Percentiles rank a stretch among this genome's conserved stretches.
phyloP scores from a whole-genome alignment of 371 early-diverging fungal species.

The Cokeromyces recurvatus region DNA sequence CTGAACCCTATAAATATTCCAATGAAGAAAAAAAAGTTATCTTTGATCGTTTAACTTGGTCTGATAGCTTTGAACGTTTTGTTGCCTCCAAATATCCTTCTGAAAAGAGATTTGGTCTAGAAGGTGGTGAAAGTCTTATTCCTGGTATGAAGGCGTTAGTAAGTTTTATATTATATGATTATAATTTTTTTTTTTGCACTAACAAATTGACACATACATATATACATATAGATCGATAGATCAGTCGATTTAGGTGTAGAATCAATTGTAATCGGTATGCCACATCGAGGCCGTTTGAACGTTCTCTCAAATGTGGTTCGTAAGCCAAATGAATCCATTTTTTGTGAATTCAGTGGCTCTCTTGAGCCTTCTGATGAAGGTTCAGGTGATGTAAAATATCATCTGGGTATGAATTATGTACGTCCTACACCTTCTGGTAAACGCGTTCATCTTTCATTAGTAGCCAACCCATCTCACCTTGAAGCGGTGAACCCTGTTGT shows the following conservation, averaged over 20 bases:
- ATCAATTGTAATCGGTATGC: constrained; percentile 96
- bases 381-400: constrained; percentile 98
- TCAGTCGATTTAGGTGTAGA: constrained; percentile 92
- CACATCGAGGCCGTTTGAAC: constrained; percentile 97
- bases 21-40: constrained; percentile 87
- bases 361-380: constrained; percentile 81
- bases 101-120: constrained; percentile 97
- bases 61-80: constrained; percentile 93
- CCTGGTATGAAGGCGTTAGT: constrained; percentile 97
- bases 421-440: constrained; percentile 95
- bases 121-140: constrained; percentile 95
- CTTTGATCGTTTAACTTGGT: constrained; percentile 95
- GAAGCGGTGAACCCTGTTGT: constrained; percentile 98
- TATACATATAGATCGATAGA: constrained; percentile 71
- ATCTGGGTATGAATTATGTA: constrained; percentile 95
- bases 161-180: no score
- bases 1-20: constrained; percentile 78
- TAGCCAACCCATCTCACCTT: constrained; percentile 97
- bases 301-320: constrained; percentile 97
- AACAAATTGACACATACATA: no score
- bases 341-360: constrained; percentile 90
- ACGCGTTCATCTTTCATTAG: constrained; percentile 92
- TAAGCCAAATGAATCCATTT: constrained; percentile 96
- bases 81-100: constrained; percentile 93
- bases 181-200: no score